These are phyloP conservation scores for Colletotrichum caudatum DNA, from an alignment of 2,329 filamentous ascomycete genomes.

Conservation along the genomic window DNA sequence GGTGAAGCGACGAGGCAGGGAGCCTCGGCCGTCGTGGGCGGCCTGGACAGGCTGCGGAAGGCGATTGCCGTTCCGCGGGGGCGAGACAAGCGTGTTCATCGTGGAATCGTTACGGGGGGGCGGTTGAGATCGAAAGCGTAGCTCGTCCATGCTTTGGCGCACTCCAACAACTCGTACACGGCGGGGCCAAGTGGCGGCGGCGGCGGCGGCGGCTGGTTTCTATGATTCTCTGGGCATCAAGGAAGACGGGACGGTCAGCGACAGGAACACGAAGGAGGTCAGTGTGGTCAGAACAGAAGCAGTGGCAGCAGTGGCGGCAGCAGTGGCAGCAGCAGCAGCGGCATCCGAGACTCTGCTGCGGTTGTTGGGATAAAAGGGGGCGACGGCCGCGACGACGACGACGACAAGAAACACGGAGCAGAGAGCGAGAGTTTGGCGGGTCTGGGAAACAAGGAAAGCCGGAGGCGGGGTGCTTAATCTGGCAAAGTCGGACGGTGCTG, in stretches of 20 bases:
- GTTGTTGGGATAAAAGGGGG: conserved; percentile 3
- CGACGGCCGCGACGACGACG: conserved; percentile 9
- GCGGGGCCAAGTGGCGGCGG: conserved; percentile 47
- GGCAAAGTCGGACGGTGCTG: conserved; percentile 36
- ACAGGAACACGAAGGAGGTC: conserved; percentile 14
- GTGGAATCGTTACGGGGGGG: conserved; percentile 81
- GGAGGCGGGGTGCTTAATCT: conserved; percentile 39
- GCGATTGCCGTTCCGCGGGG: conserved; percentile 76
- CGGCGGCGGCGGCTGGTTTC: conserved; percentile 46
- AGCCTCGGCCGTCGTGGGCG: conserved; percentile 77
- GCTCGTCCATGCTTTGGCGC: conserved; percentile 75
- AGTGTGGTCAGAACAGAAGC: neutral
- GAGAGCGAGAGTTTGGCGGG: conserved; percentile 26
- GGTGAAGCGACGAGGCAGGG: conserved; percentile 91
- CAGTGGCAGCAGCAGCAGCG: neutral
- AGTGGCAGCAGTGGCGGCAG: neutral
- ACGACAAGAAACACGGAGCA: conserved; percentile 29
- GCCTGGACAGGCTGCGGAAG: conserved; percentile 65
- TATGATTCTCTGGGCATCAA: conserved; percentile 50
- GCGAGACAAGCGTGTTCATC: conserved; percentile 80
- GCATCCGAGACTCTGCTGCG: neutral
- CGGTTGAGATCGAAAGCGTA: conserved; percentile 82
- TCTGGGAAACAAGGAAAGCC: conserved; percentile 38
- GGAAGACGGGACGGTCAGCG: conserved; percentile 37
- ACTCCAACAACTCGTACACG: conserved; percentile 59